Evolutionary conservation across 2,329 filamentous ascomycete genomes (phyloP).

Genomic region (Aspergillus sp.): DNA sequence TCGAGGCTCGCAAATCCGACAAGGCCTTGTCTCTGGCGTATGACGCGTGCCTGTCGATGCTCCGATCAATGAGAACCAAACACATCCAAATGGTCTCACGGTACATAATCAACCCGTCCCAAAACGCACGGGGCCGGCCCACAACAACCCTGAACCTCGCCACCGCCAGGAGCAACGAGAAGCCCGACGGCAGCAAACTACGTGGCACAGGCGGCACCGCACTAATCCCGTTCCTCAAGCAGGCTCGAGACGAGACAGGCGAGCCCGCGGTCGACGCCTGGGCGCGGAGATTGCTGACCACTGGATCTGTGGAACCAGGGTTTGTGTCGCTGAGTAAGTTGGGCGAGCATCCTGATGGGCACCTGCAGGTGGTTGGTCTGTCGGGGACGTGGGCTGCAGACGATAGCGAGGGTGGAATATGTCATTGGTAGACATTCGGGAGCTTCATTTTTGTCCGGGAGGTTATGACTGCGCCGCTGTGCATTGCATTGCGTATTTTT

Average conservation of each 20-base stretch:
- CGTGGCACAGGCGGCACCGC: slow-evolving; percentile 92
- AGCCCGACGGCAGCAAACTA: slow-evolving; percentile 58
- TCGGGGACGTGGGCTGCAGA: slow-evolving; percentile 89
- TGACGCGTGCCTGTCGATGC: slow-evolving; percentile 82
- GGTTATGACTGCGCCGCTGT: neutral
- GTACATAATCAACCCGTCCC: slow-evolving; percentile 89
- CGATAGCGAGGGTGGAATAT: slow-evolving; percentile 68
- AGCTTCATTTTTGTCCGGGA: neutral
- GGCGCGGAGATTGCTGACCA: slow-evolving; percentile 59
- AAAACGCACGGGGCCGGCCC: slow-evolving; percentile 58
- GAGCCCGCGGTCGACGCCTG: slow-evolving; percentile 78
- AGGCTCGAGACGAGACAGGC: slow-evolving; percentile 92
- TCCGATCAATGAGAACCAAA: slow-evolving; percentile 80
- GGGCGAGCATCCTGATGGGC: slow-evolving; percentile 54
- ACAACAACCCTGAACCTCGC: slow-evolving; percentile 55
- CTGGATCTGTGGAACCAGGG: slow-evolving; percentile 42
- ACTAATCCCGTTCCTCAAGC: slow-evolving; percentile 92
- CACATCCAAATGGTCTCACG: slow-evolving; percentile 95
- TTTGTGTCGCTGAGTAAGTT: slow-evolving; percentile 52
- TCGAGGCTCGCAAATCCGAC: slow-evolving; percentile 63
- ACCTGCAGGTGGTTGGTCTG: slow-evolving; percentile 65
- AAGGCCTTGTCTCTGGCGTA: slow-evolving; percentile 74
- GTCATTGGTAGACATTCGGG: slow-evolving; percentile 47
- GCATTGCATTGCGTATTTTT: neutral
- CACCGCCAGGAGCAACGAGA: slow-evolving; percentile 39